Evolutionary conservation across 371 early-diverging fungal genomes (phyloP), one percentile per base, ranked within the genome.

Genomic region (Mortierella sp.): DNA sequence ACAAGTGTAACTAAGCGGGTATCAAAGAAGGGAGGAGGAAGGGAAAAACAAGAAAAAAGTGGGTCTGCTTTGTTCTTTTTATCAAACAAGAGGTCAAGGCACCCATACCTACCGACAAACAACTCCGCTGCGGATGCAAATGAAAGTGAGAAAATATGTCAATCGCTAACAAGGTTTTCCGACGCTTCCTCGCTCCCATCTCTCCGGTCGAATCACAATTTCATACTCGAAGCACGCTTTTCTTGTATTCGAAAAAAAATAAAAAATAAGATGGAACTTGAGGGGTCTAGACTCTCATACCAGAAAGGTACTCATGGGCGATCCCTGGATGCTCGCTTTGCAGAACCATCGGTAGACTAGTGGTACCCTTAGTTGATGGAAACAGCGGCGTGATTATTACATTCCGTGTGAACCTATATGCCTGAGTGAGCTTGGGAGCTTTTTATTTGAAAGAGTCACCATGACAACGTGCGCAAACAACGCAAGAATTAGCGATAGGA

Each of bases 101-200:
- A 47, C 47, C 47, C 47, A 47, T 13, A 9, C 13, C 9, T 50
- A 50, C 14, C 50, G 14, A 50, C 50, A 50, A 50, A 50, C 1
- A 38, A 38, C 42, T 38, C 42, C 42, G 7, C 54, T 24, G 10
- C 26, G 4, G 14, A 28, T 26, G 42, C 42, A 38, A 57, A 57
- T 3, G 10, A 57, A n/a, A 55, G 24, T 24, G 58, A 26, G 14
- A 60, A 28, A 1, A 31, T 16, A 14, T 60, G 63, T 7, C 63
- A 60, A 60, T 63, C 16, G 63, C 63, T 31, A 63, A 63, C 63
- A 63, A 63, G 63, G 63, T 63, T 63, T 63, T 63, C 63, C 63
- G 63, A 16, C 10, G 7, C 50, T 16, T 3, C 50, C 50, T 16
- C 11, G 11, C 34, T 5, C 14, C 63, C 63, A 31, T 31, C 63